Evolutionary conservation across 2,329 filamentous ascomycete species (phyloP).

Genomic region (Penicillium sp.): DNA sequence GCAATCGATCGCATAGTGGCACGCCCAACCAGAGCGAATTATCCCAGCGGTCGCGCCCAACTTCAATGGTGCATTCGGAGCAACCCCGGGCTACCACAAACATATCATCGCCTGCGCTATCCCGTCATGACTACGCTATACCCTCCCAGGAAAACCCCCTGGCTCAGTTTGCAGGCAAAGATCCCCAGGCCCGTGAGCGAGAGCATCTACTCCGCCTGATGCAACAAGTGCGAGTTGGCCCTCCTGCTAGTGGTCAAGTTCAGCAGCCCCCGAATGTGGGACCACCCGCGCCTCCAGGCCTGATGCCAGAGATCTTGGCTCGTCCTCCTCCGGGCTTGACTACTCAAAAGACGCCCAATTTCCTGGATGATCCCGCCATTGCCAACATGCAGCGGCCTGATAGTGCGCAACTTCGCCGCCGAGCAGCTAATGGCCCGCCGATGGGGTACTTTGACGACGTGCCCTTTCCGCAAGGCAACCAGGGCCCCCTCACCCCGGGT

Average conservation of each 20-base stretch:
- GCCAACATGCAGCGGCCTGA: conserved; percentile 43
- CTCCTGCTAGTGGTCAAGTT: conserved; percentile 23
- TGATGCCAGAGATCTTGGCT: conserved; percentile 38
- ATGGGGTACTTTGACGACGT: conserved; percentile 44
- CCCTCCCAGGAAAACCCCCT: conserved; percentile 31
- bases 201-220: conserved; percentile 85
- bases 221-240: conserved; percentile 54
- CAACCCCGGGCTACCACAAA: conserved; percentile 24
- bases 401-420: conserved; percentile 36
- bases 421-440: conserved; percentile 39
- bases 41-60: conserved; percentile 29
- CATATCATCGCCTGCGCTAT: conserved; percentile 33
- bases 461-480: conserved; percentile 35
- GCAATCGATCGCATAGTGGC: conserved; percentile 45
- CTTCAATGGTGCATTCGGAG: conserved; percentile 32
- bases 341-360: conserved; percentile 36
- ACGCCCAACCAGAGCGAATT: conserved; percentile 44
- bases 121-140: conserved; percentile 34
- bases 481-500: conserved; percentile 36
- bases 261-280: conserved; percentile 30
- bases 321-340: conserved; percentile 36
- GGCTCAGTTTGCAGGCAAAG: conserved; percentile 36
- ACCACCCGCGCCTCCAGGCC: conserved; percentile 34
- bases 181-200: conserved; percentile 58
- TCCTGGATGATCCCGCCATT: conserved; percentile 46